These are phyloP conservation scores for Bruguiera hainesii DNA, from an alignment of 441 rosid genomes.

Conservation along the genomic window DNA sequence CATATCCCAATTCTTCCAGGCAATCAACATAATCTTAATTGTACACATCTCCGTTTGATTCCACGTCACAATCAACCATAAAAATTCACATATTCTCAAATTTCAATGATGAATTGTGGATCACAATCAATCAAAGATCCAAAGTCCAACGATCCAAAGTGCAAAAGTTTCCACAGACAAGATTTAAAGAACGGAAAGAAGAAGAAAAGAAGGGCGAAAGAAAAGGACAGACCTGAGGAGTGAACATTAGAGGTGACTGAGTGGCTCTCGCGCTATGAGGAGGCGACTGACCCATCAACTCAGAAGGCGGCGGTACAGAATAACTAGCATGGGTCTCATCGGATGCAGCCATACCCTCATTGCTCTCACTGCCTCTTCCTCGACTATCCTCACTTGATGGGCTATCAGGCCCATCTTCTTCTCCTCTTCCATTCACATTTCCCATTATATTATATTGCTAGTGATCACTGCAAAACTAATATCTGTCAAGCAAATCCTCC, in stretches of 20 bases:
- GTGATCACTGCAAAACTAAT: constrained; percentile 1
- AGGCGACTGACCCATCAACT: constrained; percentile 88
- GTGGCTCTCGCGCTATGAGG: constrained; percentile 85
- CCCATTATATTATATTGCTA: constrained; percentile 50
- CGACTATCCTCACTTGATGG: constrained; percentile 26
- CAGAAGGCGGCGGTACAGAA: constrained; percentile 24
- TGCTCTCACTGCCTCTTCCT: constrained; percentile 26
- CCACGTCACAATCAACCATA: not conserved
- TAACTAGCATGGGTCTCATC: constrained; percentile 28
- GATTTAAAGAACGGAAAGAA: not conserved
- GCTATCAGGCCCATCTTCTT: constrained; percentile 57
- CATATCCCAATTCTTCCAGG: not conserved
- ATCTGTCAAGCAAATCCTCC: constrained; percentile 7
- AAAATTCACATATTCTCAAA: constrained; percentile 13
- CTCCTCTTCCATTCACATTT: constrained; percentile 80
- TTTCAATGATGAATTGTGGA: not conserved
- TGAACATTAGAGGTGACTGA: constrained; percentile 86
- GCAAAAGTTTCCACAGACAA: not conserved
- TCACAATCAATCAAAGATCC: not conserved
- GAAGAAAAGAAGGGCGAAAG: not conserved
- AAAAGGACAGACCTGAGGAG: constrained; percentile 71
- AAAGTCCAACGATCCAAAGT: not conserved
- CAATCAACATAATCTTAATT: not conserved
- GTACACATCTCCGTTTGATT: constrained; percentile 1
- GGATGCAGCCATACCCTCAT: constrained; percentile 37